Evolutionary conservation across 2,329 filamentous ascomycete genomes (phyloP).

Genomic region (Alternaria tenuissima): DNA sequence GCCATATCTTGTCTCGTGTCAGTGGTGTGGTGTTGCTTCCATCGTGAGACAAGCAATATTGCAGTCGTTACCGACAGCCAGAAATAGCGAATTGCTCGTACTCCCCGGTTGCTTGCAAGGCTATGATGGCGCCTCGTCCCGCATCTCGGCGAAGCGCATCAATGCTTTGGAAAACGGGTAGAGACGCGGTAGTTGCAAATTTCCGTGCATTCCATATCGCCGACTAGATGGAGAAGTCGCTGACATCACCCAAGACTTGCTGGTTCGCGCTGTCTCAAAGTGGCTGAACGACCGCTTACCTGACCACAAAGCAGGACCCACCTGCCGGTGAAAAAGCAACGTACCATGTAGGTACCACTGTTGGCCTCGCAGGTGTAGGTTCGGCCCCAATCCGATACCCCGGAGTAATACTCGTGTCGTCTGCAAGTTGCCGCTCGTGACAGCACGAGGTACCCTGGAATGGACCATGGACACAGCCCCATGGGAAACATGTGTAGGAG

Average conservation of each 20-base stretch:
- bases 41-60: not conserved
- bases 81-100: slow-evolving; percentile 7
- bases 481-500: slow-evolving; percentile 5
- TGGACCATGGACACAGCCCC: slow-evolving; percentile 5
- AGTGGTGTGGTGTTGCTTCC: not conserved
- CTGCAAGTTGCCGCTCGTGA: slow-evolving; percentile 10
- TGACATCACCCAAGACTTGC: slow-evolving; percentile 6
- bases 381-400: slow-evolving; percentile 7
- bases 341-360: not conserved
- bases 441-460: slow-evolving; percentile 13
- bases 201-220: not conserved
- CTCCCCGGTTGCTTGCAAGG: slow-evolving; percentile 6
- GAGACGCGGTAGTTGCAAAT: slow-evolving; percentile 9
- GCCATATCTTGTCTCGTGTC: not conserved
- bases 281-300: slow-evolving; percentile 8
- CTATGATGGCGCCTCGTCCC: slow-evolving; percentile 16
- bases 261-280: slow-evolving; percentile 12
- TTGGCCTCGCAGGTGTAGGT: not conserved
- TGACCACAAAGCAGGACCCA: slow-evolving; percentile 6
- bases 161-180: slow-evolving; percentile 1
- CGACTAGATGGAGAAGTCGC: not conserved
- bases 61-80: slow-evolving; percentile 4
- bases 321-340: slow-evolving; percentile 9
- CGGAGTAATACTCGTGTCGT: slow-evolving; percentile 8
- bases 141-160: slow-evolving; percentile 19